Conservation (phyloP, 495 filamentous ascomycete genomes). For the Xylaria sp. region DNA sequence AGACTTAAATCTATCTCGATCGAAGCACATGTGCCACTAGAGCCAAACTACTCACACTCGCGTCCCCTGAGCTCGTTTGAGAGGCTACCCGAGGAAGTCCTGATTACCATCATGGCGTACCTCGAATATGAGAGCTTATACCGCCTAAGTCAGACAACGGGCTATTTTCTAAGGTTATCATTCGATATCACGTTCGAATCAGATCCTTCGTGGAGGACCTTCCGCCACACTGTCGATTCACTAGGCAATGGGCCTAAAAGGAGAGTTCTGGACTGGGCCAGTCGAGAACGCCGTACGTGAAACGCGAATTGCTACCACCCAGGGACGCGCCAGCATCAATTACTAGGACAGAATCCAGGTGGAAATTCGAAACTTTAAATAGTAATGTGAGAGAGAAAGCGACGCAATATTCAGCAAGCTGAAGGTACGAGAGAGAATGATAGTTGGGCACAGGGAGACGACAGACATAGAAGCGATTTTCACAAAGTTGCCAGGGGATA, state of each 20-base stretch:
- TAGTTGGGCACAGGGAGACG: background rate
- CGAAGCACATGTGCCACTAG: background rate
- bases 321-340: background rate
- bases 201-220: conserved; percentile 17
- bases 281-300: background rate
- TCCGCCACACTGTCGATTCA: conserved; percentile 11
- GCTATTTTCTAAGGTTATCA: conserved; percentile 21
- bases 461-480: background rate
- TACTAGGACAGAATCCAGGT: background rate
- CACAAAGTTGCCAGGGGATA: background rate
- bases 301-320: too few relatives aligned
- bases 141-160: conserved; percentile 18
- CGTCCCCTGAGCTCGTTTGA: conserved; percentile 18
- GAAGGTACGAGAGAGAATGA: background rate
- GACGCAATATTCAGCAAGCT: background rate
- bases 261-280: background rate
- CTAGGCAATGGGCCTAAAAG: background rate
- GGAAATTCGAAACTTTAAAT: background rate
- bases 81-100: conserved; percentile 19
- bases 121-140: conserved; percentile 22
- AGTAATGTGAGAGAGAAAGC: background rate
- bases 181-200: background rate
- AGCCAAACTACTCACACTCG: background rate
- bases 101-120: conserved; percentile 14
- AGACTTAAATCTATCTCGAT: background rate